Base-by-base conservation (phyloP, 805 yeast species). In the Kodamaea jinghongensis region DNA sequence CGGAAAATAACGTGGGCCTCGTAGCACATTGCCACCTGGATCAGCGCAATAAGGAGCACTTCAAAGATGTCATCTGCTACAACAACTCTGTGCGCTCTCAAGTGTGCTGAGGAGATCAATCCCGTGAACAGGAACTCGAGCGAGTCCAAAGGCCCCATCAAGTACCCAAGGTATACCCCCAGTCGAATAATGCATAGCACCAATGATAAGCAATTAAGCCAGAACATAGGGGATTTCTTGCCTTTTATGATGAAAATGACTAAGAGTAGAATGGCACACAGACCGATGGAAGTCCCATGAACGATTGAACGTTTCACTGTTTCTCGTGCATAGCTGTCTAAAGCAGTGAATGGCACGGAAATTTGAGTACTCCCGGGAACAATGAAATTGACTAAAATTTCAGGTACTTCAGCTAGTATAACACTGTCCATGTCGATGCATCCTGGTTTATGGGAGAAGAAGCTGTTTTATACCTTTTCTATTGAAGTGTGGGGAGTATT, bases 1-100 rank as follows among this genome's bases (percentile, higher is more conserved):
- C 75, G 71, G 64, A 86, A 86, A 36, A 93, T 79, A 23, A 83
- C 75, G 45, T 69, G 73, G 6, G 85, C 76, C 63, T 91, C 98
- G 54, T 79, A 79, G 2, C 81, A 70, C 52, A 91, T 61, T 0
- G 93, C 81, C 0, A 65, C 46, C 57, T 87, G 85, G 39, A 90
- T 76, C 7, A 77, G 65, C 0, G 71, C 62, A 13, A 86, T 72
- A 31, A 88, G 61, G 9, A 88, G 44, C 4, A 81, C 69, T 46
- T 81, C 81, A 42, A 85, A 60, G 3, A 79, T 69, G 50, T 79
- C 76, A 0, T 87, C 65, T 2, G 85, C 86, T 7, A 81, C 75
- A n/a, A 81, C 71, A 4, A 77, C 55, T 34, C 67, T 71, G 31
- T 70, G 63, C 17, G 75, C 74, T 9, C 49, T 39, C 6, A 49